Conservation (phyloP, 2,329 filamentous ascomycete species). For the Eutypella sp. region DNA sequence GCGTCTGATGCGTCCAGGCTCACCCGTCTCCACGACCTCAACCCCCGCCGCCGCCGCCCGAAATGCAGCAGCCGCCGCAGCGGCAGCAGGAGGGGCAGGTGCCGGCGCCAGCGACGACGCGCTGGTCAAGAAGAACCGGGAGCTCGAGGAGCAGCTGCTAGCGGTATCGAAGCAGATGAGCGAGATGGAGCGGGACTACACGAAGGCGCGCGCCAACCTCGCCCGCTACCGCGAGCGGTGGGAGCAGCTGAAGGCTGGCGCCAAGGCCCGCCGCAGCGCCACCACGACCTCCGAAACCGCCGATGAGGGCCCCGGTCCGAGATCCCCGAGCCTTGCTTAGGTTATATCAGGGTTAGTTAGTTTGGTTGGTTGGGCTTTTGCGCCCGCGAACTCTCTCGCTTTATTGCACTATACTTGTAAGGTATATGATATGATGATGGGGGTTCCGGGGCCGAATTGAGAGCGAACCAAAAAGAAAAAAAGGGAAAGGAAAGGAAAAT, state of each 20-base stretch:
- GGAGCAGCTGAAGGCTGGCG: conserved; percentile 57
- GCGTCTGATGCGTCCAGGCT: conserved; percentile 54
- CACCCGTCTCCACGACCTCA: conserved; percentile 36
- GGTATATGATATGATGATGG: too few species aligned
- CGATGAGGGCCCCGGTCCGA: too few species aligned
- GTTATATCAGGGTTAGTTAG: too few species aligned
- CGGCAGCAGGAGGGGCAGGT: conserved; percentile 4
- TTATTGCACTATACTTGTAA: too few species aligned
- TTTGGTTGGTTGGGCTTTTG: too few species aligned
- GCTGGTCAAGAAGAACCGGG: conserved; percentile 47
- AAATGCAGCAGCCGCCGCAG: conserved; percentile 5
- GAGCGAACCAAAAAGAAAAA: too few species aligned
- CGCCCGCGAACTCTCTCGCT: too few species aligned
- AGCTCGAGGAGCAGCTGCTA: conserved; percentile 64
- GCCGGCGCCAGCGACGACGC: conserved; percentile 38
- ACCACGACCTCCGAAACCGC: background rate
- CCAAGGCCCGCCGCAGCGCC: conserved; percentile 44
- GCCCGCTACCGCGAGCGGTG: conserved; percentile 56
- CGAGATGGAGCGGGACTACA: conserved; percentile 58
- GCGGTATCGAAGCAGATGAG: conserved; percentile 56
- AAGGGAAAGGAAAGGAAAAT: too few species aligned
- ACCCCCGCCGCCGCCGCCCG: conserved; percentile 3
- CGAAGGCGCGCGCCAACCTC: conserved; percentile 50
- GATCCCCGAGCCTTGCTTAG: background rate
- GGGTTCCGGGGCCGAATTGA: too few species aligned